Base-by-base conservation (phyloP, 1,284 basidiomycete genomes). In the Volvariella surrecta region DNA sequence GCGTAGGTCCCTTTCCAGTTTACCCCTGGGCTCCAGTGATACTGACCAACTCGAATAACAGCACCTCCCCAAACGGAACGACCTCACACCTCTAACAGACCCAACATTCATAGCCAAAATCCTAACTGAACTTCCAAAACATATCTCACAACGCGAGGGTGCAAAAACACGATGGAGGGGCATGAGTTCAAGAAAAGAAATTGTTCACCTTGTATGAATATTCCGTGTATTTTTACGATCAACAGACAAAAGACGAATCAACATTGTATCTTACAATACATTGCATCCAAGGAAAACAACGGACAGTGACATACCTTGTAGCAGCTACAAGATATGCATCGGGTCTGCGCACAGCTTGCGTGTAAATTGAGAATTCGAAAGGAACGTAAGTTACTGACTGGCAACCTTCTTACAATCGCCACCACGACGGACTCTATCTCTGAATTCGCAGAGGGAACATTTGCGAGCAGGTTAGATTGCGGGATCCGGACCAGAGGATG, bases 11-110 rank as follows among this genome's bases (percentile, higher is more conserved):
- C 30, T 6, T 42, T 2, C n/a, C 17, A n/a, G n/a, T n/a, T n/a
- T n/a, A n/a, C n/a, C n/a, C n/a, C n/a, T n/a, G n/a, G n/a, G n/a
- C n/a, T n/a, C n/a, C n/a, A n/a, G n/a, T n/a, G n/a, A n/a, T n/a
- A n/a, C n/a, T n/a, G n/a, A n/a, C n/a, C n/a, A 13, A 4, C 21
- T 6, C 31, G 20, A 8, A 32, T 15, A 21, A 2, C 53, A 93
- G 88, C 73, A 72, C 50, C 73, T 97, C 0, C 89, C 89, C 17
- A 79, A 73, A 50, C 77, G 81, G 20, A 77, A 89, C 52, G 95
- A 99, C 58, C 61, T 97, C 17, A 89, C 89, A 0, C 89, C 89
- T 1, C 71, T 99, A 18, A 95, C 92, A 0, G 90, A 97, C 57
- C 71, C 87, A 4, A 86, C 77, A 43, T 98, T 89, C 67, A 86